Evolutionary conservation across 768 basidiomycete genomes (phyloP).

Genomic region (Lactarius trivialis): DNA sequence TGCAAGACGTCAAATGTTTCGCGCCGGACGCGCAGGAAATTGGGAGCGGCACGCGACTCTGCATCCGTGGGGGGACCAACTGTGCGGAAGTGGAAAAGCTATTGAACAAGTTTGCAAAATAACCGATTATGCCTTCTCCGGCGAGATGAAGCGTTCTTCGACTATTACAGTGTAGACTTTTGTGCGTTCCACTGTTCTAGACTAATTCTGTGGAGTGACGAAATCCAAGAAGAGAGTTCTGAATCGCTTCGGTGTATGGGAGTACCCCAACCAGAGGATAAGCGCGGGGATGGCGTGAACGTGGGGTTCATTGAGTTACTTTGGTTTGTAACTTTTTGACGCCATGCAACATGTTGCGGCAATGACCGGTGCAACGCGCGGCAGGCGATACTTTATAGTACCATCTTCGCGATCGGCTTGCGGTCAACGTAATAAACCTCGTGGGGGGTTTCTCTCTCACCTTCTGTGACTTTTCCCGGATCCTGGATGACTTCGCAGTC

Average conservation of each 20-base stretch:
- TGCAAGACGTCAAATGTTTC: conserved; percentile 69
- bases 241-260: neutral
- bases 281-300: neutral
- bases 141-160: neutral
- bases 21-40: conserved; percentile 56
- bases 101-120: conserved; percentile 35
- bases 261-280: neutral
- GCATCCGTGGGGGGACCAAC: conserved; percentile 55
- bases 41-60: conserved; percentile 56
- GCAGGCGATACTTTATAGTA: no score
- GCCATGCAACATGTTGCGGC: neutral
- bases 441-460: neutral
- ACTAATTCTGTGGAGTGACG: neutral
- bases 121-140: conserved; percentile 4
- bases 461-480: neutral
- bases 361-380: no score
- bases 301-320: neutral
- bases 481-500: neutral
- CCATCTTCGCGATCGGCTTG: neutral
- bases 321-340: neutral
- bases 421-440: neutral
- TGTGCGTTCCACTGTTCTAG: neutral
- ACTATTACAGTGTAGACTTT: neutral
- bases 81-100: conserved; percentile 59
- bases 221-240: no score